phyloP scores from a whole-genome alignment of 139 green algal species.

The Closterium sp. region DNA sequence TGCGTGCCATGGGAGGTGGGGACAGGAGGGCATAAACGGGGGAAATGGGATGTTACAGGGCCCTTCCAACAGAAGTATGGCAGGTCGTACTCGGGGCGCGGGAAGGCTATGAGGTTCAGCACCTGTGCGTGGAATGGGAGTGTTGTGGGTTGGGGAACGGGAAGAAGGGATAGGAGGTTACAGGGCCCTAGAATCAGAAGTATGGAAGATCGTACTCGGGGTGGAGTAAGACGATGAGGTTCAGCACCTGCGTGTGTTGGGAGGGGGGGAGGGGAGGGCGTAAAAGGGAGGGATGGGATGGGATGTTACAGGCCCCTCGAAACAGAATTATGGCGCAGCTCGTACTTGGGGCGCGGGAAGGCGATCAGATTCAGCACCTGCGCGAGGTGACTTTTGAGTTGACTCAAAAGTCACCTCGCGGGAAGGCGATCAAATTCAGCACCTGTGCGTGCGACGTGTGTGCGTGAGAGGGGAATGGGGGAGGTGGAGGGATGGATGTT shows the following conservation, averaged over 20 bases:
- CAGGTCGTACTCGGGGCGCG: slow-evolving; percentile 21
- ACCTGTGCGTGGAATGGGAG: background rate
- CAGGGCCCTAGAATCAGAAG: too few relatives aligned
- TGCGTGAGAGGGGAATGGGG: too few relatives aligned
- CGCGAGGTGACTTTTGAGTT: too few relatives aligned
- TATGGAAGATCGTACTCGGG: background rate
- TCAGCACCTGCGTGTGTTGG: too few relatives aligned
- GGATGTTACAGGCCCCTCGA: too few relatives aligned
- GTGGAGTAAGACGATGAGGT: too few relatives aligned
- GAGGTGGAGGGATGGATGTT: too few relatives aligned
- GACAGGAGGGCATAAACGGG: background rate
- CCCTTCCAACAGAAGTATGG: slow-evolving; percentile 33
- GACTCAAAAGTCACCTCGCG: too few relatives aligned
- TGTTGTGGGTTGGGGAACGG: background rate
- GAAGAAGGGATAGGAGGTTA: background rate
- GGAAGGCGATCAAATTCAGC: too few relatives aligned
- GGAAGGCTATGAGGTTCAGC: slow-evolving; percentile 35
- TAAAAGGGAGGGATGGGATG: too few relatives aligned
- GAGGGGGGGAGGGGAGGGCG: too few relatives aligned
- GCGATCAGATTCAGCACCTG: slow-evolving; percentile 43
- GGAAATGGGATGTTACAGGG: slow-evolving; percentile 6
- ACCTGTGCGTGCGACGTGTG: background rate
- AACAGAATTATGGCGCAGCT: slow-evolving; percentile 43
- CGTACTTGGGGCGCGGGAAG: slow-evolving; percentile 24
- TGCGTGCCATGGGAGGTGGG: background rate